Base-by-base conservation (phyloP, 2,329 filamentous ascomycete species). In the Aspergillus sclerotialis region DNA sequence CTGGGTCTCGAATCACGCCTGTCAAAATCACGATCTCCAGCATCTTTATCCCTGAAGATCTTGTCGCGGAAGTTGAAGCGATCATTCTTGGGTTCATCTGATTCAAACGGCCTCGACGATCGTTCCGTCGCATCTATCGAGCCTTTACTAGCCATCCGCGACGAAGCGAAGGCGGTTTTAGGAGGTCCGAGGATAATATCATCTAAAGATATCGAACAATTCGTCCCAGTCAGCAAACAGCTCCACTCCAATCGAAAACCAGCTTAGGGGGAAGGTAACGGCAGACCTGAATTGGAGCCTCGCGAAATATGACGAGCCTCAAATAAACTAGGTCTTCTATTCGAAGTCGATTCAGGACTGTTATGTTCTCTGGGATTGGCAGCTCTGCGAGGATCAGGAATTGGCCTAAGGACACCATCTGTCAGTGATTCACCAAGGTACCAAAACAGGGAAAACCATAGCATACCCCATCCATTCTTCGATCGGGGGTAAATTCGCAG, bases 401-500 rank as follows among this genome's bases (percentile, higher is more conserved):
- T 50, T 40, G 65, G 62, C 37, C 65, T 65, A 38, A 26, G 64
- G 38, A n/a, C n/a, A n/a, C n/a, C n/a, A n/a, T n/a, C n/a, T n/a
- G n/a, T n/a, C n/a, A n/a, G n/a, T n/a, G n/a, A n/a, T n/a, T n/a
- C n/a, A n/a, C n/a, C n/a, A n/a, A n/a, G n/a, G n/a, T n/a, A n/a
- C n/a, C n/a, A n/a, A n/a, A n/a, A n/a, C n/a, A n/a, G n/a, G n/a
- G n/a, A n/a, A n/a, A n/a, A n/a, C n/a, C n/a, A n/a, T n/a, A 37
- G 42, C 76, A 57, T 71, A 94, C 84, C 90, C 88, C 87, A 95
- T 94, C 89, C 89, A 96, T 70, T 94, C 86, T 67, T 94, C 87
- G 44, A 82, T 76, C 16, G 87, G 83, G 45, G 88, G 89, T 29
- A 95, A 73, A 44, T 73, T 76, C 44, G 81, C 69, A 30, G 90